phyloP scores from a whole-genome alignment of 2,329 filamentous ascomycete species.

The Penicillium sp. region DNA sequence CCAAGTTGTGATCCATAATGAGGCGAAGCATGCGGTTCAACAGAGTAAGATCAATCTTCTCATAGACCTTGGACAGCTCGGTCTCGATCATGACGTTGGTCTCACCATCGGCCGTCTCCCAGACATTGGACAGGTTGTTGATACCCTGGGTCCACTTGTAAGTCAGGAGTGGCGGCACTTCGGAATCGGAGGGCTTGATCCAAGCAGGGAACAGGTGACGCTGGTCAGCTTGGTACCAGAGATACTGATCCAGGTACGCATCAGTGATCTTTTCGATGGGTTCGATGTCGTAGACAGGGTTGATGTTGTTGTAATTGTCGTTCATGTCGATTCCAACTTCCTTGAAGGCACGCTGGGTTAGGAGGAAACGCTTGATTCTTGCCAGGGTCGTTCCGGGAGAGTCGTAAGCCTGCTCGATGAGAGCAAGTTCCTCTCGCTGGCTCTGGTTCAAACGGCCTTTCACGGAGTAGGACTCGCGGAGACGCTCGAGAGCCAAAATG shows the following conservation, averaged over 20 bases:
- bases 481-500: constrained; percentile 85
- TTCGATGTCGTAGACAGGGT: constrained; percentile 97
- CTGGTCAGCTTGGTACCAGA: constrained; percentile 99
- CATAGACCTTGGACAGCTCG: constrained; percentile 96
- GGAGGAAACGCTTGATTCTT: constrained; percentile 92
- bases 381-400: constrained; percentile 94
- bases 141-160: constrained; percentile 99
- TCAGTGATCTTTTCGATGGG: constrained; percentile 99
- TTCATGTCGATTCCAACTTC: constrained; percentile 99
- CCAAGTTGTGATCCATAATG: constrained; percentile 99
- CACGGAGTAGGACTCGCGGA: constrained; percentile 94
- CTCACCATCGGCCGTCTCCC: constrained; percentile 89
- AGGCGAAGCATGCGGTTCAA: constrained; percentile 87
- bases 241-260: constrained; percentile 94
- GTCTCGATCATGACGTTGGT: constrained; percentile 99
- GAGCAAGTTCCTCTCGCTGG: constrained; percentile 89
- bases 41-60: constrained; percentile 96
- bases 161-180: constrained; percentile 86
- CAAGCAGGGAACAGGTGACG: constrained; percentile 94
- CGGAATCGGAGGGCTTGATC: constrained; percentile 98
- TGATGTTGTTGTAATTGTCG: constrained; percentile 98
- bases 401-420: constrained; percentile 98
- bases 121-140: constrained; percentile 94
- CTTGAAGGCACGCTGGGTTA: constrained; percentile 97
- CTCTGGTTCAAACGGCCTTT: constrained; percentile 96